Conservation (phyloP, 2,329 filamentous ascomycete species). For the Cadophora malorum region DNA sequence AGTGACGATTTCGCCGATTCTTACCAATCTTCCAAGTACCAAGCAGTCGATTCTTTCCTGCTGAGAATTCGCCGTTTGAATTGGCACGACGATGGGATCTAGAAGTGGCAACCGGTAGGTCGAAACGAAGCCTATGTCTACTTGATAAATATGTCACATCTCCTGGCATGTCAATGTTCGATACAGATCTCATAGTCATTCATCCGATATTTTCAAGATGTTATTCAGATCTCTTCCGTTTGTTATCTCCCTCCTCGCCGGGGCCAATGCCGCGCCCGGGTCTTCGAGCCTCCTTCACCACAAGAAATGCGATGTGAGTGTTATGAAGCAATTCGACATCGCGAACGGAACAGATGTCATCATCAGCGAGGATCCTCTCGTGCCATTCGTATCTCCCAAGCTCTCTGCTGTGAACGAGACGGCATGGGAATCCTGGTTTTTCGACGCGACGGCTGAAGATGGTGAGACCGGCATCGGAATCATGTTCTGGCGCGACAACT, state of each 20-base stretch:
- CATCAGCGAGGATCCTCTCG: not conserved
- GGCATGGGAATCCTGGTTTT: conserved; percentile 12
- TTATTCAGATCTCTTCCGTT: not conserved
- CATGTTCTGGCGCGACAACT: conserved; percentile 5
- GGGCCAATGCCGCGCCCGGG: not conserved
- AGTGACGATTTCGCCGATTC: too few species aligned
- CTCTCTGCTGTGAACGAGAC: conserved; percentile 8
- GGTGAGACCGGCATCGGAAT: not conserved
- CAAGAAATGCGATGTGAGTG: not conserved
- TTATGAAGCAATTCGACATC: not conserved
- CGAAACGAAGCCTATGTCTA: too few species aligned
- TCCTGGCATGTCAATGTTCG: too few species aligned
- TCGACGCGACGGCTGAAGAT: conserved; percentile 5
- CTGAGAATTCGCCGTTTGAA: too few species aligned
- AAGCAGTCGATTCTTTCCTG: too few species aligned
- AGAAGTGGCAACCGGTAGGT: too few species aligned
- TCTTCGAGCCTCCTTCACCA: not conserved
- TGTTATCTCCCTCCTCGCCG: not conserved
- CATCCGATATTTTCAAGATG: not conserved
- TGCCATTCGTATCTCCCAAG: not conserved
- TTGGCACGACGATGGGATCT: too few species aligned
- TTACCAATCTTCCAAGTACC: too few species aligned
- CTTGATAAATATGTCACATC: too few species aligned
- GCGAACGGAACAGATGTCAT: not conserved
- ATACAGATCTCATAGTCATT: not conserved